Percentiles rank a stretch among this genome's conserved stretches.
phyloP scores from a whole-genome alignment of 306 rosid genomes.

The Parietaria judaica region DNA sequence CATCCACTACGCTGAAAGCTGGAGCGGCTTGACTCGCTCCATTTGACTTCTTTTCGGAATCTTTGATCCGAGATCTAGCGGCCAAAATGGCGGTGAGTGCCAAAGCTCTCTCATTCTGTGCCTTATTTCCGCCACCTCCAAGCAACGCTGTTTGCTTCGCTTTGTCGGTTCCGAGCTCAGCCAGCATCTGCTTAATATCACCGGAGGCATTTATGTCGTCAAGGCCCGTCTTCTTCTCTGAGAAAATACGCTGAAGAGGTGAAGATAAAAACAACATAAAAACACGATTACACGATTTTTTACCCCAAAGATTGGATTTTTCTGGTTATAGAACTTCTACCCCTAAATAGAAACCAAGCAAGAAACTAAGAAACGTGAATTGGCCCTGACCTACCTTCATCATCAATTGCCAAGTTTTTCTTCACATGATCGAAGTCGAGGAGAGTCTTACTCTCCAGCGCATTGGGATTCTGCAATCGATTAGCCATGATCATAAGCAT shows the following conservation, averaged over 20 bases:
- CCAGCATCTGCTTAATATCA: slow-evolving; percentile 87
- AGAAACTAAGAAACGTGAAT: slow-evolving; percentile 13
- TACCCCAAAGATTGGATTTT: too few species aligned
- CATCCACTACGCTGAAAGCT: slow-evolving; percentile 89
- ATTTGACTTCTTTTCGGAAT: slow-evolving; percentile 45
- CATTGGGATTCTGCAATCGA: slow-evolving; percentile 77
- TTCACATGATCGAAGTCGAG: slow-evolving; percentile 91
- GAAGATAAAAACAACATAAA: slow-evolving; percentile 6
- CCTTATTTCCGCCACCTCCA: slow-evolving; percentile 99
- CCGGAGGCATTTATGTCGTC: slow-evolving; percentile 84
- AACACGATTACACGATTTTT: background rate
- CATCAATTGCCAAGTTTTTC: slow-evolving; percentile 64
- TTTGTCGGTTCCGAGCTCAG: slow-evolving; percentile 90
- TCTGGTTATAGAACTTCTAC: background rate
- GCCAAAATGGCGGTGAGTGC: slow-evolving; percentile 87
- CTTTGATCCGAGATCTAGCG: slow-evolving; percentile 70
- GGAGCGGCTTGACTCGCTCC: slow-evolving; percentile 48
- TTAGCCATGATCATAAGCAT: slow-evolving; percentile 13
- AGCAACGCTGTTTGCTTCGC: slow-evolving; percentile 85
- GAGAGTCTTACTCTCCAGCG: slow-evolving; percentile 72
- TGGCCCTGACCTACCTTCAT: slow-evolving; percentile 58
- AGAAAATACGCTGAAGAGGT: slow-evolving; percentile 16
- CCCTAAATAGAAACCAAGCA: slow-evolving; percentile 4
- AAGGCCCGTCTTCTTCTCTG: slow-evolving; percentile 67
- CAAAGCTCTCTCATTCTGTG: slow-evolving; percentile 90